These are phyloP conservation scores for Nannizzia gypsea DNA, from an alignment of 2,329 filamentous ascomycete species.

Conservation along the genomic window DNA sequence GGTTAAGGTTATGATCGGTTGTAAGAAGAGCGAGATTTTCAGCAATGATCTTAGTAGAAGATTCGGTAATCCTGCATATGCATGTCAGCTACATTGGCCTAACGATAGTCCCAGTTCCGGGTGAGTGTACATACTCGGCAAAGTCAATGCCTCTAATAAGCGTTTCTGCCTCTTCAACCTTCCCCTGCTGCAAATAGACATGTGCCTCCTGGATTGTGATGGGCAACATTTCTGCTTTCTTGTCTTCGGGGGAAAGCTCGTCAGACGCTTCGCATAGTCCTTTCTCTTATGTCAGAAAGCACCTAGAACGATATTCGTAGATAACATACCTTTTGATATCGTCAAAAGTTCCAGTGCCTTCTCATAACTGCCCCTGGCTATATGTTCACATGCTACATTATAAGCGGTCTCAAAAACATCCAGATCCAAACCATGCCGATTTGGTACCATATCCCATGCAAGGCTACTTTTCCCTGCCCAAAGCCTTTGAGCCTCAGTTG, in stretches of 20 bases:
- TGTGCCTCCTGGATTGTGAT: conserved; percentile 52
- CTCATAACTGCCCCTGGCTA: conserved; percentile 47
- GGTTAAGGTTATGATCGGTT: conserved; percentile 39
- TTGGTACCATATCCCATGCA: conserved; percentile 34
- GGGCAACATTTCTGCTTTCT: conserved; percentile 47
- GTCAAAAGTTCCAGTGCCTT: conserved; percentile 49
- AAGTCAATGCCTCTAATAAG: conserved; percentile 41
- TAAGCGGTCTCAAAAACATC: conserved; percentile 55
- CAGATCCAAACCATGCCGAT: conserved; percentile 48
- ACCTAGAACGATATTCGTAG: neutral
- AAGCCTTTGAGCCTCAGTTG: conserved; percentile 50
- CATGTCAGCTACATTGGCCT: conserved; percentile 8
- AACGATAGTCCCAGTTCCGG: neutral
- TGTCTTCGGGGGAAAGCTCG: conserved; percentile 49
- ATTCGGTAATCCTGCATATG: conserved; percentile 41
- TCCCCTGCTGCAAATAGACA: conserved; percentile 44
- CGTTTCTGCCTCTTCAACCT: conserved; percentile 44
- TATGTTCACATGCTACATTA: conserved; percentile 52
- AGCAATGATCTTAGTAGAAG: conserved; percentile 49
- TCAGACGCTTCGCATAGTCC: conserved; percentile 49
- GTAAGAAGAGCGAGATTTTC: conserved; percentile 46
- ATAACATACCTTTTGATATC: conserved; percentile 46
- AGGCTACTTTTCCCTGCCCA: conserved; percentile 42
- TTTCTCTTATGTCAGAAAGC: conserved; percentile 13
- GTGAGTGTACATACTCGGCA: conserved; percentile 35